Conservation (phyloP, 1,284 basidiomycete species). For the Apiotrichum laibachii region DNA sequence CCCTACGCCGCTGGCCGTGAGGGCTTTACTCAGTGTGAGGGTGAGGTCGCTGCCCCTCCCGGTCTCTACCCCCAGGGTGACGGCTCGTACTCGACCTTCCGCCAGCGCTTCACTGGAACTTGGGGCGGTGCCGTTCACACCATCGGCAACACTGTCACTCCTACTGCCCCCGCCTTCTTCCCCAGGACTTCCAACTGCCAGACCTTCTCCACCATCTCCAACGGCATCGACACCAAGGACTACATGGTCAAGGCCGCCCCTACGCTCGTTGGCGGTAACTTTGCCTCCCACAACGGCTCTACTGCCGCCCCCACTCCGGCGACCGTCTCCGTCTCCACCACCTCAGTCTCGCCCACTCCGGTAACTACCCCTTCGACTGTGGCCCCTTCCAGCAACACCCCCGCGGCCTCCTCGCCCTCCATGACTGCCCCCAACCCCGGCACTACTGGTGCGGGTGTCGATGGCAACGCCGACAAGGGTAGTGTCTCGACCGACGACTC, state of each 20-base stretch:
- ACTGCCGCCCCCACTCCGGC: not conserved
- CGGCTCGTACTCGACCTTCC: conserved; percentile 47
- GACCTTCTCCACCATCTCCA: conserved; percentile 48
- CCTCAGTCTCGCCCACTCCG: not conserved
- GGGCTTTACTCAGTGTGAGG: conserved; percentile 46
- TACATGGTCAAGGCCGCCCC: conserved; percentile 39
- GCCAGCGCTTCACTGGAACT: conserved; percentile 50
- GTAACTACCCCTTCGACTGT: too few species aligned
- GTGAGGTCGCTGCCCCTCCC: conserved; percentile 46
- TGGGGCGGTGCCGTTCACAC: conserved; percentile 29
- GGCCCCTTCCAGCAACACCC: too few species aligned
- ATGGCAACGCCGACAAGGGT: too few species aligned
- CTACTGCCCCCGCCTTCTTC: conserved; percentile 34
- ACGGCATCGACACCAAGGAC: conserved; percentile 41
- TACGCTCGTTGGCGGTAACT: conserved; percentile 27
- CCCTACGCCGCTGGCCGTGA: conserved; percentile 40
- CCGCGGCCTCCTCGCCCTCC: too few species aligned
- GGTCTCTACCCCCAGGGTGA: conserved; percentile 45
- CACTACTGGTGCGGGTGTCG: too few species aligned
- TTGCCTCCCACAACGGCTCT: not conserved
- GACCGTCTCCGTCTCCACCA: not conserved
- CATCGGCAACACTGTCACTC: conserved; percentile 44
- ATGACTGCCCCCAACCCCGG: too few species aligned
- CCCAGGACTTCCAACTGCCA: conserved; percentile 50
- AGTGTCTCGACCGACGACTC: too few species aligned